These are phyloP conservation scores for Xerocomellus amylosporus DNA, from an alignment of 768 basidiomycete genomes.

Conservation along the genomic window DNA sequence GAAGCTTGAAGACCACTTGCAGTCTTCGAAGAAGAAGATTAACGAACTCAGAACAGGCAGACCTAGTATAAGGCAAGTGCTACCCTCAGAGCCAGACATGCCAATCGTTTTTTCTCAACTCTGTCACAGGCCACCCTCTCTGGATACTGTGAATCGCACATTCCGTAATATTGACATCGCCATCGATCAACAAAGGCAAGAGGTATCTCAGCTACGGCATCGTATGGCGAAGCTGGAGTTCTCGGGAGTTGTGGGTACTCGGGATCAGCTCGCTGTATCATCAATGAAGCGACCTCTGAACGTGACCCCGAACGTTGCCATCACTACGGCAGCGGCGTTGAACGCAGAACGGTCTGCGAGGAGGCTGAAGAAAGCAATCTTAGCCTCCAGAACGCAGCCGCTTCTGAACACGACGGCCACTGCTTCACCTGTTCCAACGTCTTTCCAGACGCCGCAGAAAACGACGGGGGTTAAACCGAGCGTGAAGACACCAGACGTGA, in stretches of 20 bases:
- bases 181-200: slow-evolving; percentile 57
- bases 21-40: slow-evolving; percentile 66
- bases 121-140: slow-evolving; percentile 64
- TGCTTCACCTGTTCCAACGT: slow-evolving; percentile 15
- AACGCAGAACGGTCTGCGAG: slow-evolving; percentile 76
- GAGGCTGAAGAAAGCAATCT: slow-evolving; percentile 64
- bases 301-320: slow-evolving; percentile 64
- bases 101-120: background rate
- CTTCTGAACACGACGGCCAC: slow-evolving; percentile 58
- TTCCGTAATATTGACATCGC: slow-evolving; percentile 81
- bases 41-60: slow-evolving; percentile 59
- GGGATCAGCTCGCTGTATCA: slow-evolving; percentile 44
- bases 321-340: slow-evolving; percentile 75
- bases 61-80: slow-evolving; percentile 57
- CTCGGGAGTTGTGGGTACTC: slow-evolving; percentile 18
- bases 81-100: background rate
- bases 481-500: background rate
- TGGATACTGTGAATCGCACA: slow-evolving; percentile 81
- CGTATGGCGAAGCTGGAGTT: slow-evolving; percentile 54
- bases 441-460: slow-evolving; percentile 32
- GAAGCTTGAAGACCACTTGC: slow-evolving; percentile 75
- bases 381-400: slow-evolving; percentile 59
- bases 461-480: slow-evolving; percentile 8
- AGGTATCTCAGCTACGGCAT: slow-evolving; percentile 49
- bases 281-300: slow-evolving; percentile 39